Percentiles rank a stretch among this genome's conserved stretches.
phyloP scores from a whole-genome alignment of 2,329 filamentous ascomycete species.

The Blastomyces parvus region DNA sequence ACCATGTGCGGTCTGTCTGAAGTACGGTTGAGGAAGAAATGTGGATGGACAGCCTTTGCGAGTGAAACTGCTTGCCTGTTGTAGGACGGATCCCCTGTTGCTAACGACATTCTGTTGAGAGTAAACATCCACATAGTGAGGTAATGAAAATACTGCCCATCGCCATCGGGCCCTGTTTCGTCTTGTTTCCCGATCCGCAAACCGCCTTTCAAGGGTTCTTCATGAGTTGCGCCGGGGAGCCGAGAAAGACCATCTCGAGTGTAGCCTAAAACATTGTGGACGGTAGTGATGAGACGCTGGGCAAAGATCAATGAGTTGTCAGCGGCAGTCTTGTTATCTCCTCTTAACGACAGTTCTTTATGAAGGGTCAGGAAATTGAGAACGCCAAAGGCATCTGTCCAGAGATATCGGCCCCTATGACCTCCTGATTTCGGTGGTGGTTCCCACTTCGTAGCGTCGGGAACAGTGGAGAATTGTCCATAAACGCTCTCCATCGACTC shows the following conservation, averaged over 20 bases:
- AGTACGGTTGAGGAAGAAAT: conserved; percentile 39
- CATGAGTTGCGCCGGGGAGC: conserved; percentile 45
- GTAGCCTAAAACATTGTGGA: conserved; percentile 46
- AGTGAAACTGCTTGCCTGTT: conserved; percentile 46
- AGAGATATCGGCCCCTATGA: conserved; percentile 50
- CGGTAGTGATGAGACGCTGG: conserved; percentile 39
- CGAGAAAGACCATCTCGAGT: conserved; percentile 41
- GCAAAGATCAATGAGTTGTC: conserved; percentile 43
- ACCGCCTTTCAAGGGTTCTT: conserved; percentile 45
- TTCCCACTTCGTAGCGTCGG: conserved; percentile 34
- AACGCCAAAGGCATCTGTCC: conserved; percentile 53
- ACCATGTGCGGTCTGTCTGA: conserved; percentile 37
- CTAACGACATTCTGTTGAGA: conserved; percentile 45
- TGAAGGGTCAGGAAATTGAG: conserved; percentile 50
- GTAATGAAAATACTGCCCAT: conserved; percentile 55
- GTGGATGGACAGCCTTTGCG: conserved; percentile 44
- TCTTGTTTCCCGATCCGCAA: conserved; percentile 49
- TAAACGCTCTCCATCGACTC: conserved; percentile 32
- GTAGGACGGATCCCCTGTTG: conserved; percentile 38
- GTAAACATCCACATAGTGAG: conserved; percentile 56
- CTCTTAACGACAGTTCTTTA: conserved; percentile 24
- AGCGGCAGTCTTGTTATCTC: conserved; percentile 17
- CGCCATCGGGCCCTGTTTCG: conserved; percentile 42
- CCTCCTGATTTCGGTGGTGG: conserved; percentile 44
- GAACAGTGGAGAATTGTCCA: conserved; percentile 27